Conservation (phyloP, 495 filamentous ascomycete species). For the Penicillium maclennaniae region DNA sequence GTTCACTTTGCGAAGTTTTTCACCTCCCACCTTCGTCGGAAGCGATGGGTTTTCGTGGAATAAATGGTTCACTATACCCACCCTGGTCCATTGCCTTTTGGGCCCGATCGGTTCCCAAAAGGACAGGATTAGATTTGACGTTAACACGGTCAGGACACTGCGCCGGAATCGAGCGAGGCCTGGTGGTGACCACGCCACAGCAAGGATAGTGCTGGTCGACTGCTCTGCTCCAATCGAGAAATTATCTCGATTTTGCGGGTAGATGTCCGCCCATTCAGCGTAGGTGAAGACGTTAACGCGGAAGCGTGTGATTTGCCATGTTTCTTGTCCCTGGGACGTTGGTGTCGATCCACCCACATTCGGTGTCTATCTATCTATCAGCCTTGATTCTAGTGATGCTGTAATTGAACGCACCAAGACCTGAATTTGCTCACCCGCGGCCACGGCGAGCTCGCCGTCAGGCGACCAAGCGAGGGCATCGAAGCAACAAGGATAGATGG, state of each 20-base stretch:
- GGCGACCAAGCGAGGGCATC: constrained; percentile 58
- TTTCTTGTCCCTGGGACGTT: constrained; percentile 9
- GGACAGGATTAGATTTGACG: constrained; percentile 52
- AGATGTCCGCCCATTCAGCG: constrained; percentile 48
- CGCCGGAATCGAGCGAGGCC: constrained; percentile 56
- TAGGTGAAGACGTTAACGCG: constrained; percentile 49
- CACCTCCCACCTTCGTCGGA: constrained; percentile 7
- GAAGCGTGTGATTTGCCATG: constrained; percentile 43
- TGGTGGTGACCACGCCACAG: constrained; percentile 57
- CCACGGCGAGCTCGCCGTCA: constrained; percentile 60
- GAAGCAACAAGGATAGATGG: constrained; percentile 39
- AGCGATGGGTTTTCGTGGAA: constrained; percentile 23
- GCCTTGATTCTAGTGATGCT: not conserved
- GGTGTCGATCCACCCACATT: constrained; percentile 3
- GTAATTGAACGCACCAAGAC: constrained; percentile 41
- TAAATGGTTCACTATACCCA: constrained; percentile 39
- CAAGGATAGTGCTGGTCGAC: constrained; percentile 49
- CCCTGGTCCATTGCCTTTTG: constrained; percentile 42
- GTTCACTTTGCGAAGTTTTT: constrained; percentile 22
- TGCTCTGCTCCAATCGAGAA: constrained; percentile 65
- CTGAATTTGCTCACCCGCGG: constrained; percentile 54
- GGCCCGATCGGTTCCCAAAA: constrained; percentile 41
- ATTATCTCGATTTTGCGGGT: constrained; percentile 40
- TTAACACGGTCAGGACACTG: constrained; percentile 56
- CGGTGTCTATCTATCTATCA: constrained; percentile 23